Conservation (phyloP, 2,329 filamentous ascomycete species). For the Verticillium longisporum region DNA sequence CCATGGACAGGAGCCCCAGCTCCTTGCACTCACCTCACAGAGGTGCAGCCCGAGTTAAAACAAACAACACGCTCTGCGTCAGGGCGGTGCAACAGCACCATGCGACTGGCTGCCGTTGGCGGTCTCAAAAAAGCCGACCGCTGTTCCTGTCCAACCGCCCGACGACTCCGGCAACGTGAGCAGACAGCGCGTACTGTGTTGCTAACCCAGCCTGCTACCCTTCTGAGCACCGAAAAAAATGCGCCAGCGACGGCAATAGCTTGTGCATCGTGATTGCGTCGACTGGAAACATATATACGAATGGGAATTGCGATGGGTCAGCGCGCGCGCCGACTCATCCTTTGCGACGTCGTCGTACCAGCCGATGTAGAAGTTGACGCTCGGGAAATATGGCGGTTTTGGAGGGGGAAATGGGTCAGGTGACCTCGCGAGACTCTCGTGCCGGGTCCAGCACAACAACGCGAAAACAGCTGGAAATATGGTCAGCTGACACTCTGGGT, state of each 20-base stretch:
- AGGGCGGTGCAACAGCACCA: constrained; percentile 1
- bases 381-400: background rate
- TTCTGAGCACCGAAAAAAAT: too few relatives aligned
- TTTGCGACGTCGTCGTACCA: background rate
- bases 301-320: background rate
- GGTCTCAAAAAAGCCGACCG: constrained; percentile 2
- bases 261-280: too few relatives aligned
- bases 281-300: background rate
- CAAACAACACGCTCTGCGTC: background rate
- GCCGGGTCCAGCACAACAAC: background rate
- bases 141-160: background rate
- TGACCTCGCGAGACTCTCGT: constrained; percentile 3
- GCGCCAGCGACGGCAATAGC: too few relatives aligned
- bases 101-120: constrained; percentile 9
- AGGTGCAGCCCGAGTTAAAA: background rate
- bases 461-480: background rate
- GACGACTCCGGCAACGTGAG: background rate
- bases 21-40: background rate
- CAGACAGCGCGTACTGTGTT: background rate
- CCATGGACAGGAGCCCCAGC: background rate
- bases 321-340: background rate
- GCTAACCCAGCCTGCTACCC: background rate
- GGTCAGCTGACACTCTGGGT: background rate
- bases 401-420: background rate
- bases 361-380: background rate